phyloP scores from a whole-genome alignment of 1,284 basidiomycete genomes.

The Porogramme epimiltina region DNA sequence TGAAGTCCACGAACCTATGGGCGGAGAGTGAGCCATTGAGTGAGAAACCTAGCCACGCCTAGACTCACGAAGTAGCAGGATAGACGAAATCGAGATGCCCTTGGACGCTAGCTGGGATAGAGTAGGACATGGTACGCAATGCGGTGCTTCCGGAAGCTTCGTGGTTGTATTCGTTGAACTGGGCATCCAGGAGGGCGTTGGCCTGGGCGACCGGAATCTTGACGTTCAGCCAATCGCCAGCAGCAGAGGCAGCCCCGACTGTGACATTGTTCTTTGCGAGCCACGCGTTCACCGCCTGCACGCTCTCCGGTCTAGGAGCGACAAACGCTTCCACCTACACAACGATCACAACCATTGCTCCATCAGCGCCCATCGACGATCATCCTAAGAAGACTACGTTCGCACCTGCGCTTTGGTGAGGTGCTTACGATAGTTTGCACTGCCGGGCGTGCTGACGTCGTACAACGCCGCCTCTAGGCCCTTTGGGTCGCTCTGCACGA shows the following conservation, averaged over 20 bases:
- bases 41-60: not conserved
- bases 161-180: slow-evolving; percentile 38
- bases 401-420: slow-evolving; percentile 21
- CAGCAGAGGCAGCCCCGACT: slow-evolving; percentile 27
- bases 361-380: too few species aligned
- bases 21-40: not conserved
- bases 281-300: slow-evolving; percentile 38
- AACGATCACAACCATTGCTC: slow-evolving; percentile 22
- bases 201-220: slow-evolving; percentile 33
- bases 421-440: slow-evolving; percentile 22
- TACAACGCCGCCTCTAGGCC: slow-evolving; percentile 26
- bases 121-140: slow-evolving; percentile 39
- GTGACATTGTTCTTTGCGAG: slow-evolving; percentile 37
- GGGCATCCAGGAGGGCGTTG: slow-evolving; percentile 33
- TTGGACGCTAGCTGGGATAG: slow-evolving; percentile 35
- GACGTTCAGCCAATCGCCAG: slow-evolving; percentile 25
- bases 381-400: not conserved
- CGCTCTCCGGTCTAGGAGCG: slow-evolving; percentile 36
- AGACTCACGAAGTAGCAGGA: slow-evolving; percentile 30
- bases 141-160: slow-evolving; percentile 28
- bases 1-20: not conserved
- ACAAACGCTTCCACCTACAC: slow-evolving; percentile 40
- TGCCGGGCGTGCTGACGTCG: slow-evolving; percentile 26
- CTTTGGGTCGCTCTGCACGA: slow-evolving; percentile 25
- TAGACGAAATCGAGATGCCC: slow-evolving; percentile 37